Evolutionary conservation across 2,329 filamentous ascomycete species (phyloP), one percentile per base, ranked within the genome.

Genomic region (Akanthomyces muscarius): DNA sequence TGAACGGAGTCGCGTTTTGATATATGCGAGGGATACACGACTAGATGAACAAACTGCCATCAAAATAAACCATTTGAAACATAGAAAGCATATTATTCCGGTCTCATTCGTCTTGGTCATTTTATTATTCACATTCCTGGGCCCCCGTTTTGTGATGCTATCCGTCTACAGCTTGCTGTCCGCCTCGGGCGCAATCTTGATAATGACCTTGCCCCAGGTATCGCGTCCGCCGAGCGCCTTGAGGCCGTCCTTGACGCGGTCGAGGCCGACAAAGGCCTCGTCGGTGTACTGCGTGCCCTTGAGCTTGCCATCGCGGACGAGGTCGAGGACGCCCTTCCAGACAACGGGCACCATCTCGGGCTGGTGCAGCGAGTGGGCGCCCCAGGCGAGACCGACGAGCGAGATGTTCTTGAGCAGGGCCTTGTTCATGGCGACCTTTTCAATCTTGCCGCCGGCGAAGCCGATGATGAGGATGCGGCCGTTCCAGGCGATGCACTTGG

Each of bases 141-240:
- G 5, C 52, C 18, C 4, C 38, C 38, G 28, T 3, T 4, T 30
- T 2, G 18, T 21, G 3, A 41, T 28, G 5, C 8, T 18, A 5
- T 23, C 54, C 45, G 25, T 45, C 60, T 68, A 88, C 71, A 88
- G 68, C 74, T 83, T 86, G 69, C 81, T 85, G 66, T 81, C 79
- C 7, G 80, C 82, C 51, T 86, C 81, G 69, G 92, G 90, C 1
- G 89, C 87, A 48, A 98, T 81, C 76, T 91, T 91, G 23, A 97
- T 88, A 1, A 97, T 91, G 0, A 98, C 94, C 82, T 98, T 98
- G 0, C 94, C 94, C 94, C 94, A 98, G 1, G 92, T 97, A 57
- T 89, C 90, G 64, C 94, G 82, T 1, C 86, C 86, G 1, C 91
- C 93, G 62, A 98, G 77, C 2, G 90, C 90, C 69, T 88, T 81